phyloP scores from a whole-genome alignment of 306 rosid genomes.

The Rosa persica region DNA sequence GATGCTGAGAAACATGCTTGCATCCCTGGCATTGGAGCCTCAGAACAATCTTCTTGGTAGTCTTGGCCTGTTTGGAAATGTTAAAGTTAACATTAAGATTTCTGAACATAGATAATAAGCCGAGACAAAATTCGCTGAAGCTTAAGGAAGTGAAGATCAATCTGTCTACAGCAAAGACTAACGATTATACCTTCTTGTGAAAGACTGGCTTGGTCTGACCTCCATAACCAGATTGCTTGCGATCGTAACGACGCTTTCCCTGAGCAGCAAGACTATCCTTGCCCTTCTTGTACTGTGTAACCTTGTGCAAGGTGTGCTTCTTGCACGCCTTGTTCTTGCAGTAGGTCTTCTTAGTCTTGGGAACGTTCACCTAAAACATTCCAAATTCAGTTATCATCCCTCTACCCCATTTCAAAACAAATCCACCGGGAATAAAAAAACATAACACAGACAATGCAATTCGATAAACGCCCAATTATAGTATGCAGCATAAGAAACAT shows the following conservation, averaged over 20 bases:
- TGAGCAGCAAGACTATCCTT: conserved; percentile 53
- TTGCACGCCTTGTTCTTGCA: conserved; percentile 48
- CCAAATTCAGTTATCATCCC: too few relatives aligned
- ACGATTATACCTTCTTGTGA: conserved; percentile 35
- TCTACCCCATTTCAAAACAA: not conserved
- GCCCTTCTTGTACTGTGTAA: conserved; percentile 50
- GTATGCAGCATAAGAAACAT: not conserved
- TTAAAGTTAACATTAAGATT: not conserved
- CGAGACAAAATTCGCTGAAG: not conserved
- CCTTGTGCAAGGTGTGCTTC: conserved; percentile 59
- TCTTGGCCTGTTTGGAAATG: conserved; percentile 26
- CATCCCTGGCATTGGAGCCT: conserved; percentile 45
- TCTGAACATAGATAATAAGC: not conserved
- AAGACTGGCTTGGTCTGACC: conserved; percentile 51
- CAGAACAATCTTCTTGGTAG: conserved; percentile 41
- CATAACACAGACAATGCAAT: not conserved
- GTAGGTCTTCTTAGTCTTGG: conserved; percentile 44
- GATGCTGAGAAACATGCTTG: conserved; percentile 39
- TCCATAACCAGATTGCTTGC: conserved; percentile 52
- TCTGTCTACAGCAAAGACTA: not conserved
- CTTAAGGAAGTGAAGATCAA: not conserved
- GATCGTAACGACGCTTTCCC: conserved; percentile 53
- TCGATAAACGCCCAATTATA: not conserved
- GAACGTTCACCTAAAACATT: conserved; percentile 38
- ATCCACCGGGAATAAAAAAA: not conserved